Evolutionary conservation across 2,329 filamentous ascomycete genomes (phyloP), one percentile per base, ranked within the genome.

Genomic region (Lanzia echinophila): DNA sequence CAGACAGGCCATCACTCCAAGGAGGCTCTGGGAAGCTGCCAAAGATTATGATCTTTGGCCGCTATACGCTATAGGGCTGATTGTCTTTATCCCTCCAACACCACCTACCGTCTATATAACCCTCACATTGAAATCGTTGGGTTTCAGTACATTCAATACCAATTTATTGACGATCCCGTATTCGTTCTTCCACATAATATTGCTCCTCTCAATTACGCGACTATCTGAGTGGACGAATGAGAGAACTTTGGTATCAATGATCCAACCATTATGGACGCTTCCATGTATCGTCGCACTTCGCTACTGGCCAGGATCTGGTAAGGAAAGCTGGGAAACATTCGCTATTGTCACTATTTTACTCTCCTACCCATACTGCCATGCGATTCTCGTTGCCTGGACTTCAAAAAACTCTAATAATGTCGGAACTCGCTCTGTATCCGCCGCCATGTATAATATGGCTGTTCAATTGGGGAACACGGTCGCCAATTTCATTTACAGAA

Each of bases 21-120:
- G 63, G 45, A 67, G 72, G 13, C 72, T 83, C 3, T 80, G 75
- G 74, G 70, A 75, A 24, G 73, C 75, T 1, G 58, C 82, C 24
- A 73, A 72, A 17, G 82, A 85, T 59, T 84, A 79, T 64, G 79
- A 84, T 58, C 71, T 84, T 61, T 85, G 79, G 79, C 77, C 77
- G 0, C 58, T 79, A 19, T 82, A 63, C 41, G 56, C 55, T 10
- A 70, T 79, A 54, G 77, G 76, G 1, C 66, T 79, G 13, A 60
- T 76, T 1, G 72, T 72, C 15, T 75, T 74, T 53, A 79, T 79
- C 51, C 77, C 77, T 1, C 74, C 74, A 11, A 67, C 70, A 1
- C 77, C 75, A 1, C 71, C 76, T 0, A 66, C 69, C 33, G 70
- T 70, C 0, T 83, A 82, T 55, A 67, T 84, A 8, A 80, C 79